A percentile compares a stretch with the other conserved stretches of the same genome.
phyloP scores from a whole-genome alignment of 202 grass and related monocot genomes.

The Setaria viridis region DNA sequence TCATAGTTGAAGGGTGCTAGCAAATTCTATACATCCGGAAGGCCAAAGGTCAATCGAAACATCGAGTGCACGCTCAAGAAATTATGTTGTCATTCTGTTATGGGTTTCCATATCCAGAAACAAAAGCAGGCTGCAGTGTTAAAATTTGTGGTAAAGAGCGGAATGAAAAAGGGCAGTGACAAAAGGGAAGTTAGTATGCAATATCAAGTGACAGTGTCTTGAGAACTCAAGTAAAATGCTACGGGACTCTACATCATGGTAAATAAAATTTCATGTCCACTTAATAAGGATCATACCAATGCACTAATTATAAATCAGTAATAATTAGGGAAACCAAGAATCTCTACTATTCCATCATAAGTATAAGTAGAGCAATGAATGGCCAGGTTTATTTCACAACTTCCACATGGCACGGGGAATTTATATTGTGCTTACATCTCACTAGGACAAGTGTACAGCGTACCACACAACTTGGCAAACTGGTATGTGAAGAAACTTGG shows the following conservation, averaged over 20 bases:
- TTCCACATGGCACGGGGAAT: background rate
- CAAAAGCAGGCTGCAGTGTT: background rate
- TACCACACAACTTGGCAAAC: background rate
- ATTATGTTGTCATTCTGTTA: conserved; percentile 1
- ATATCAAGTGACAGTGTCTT: background rate
- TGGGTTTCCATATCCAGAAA: background rate
- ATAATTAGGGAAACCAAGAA: background rate
- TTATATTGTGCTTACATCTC: background rate
- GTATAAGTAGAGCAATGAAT: background rate
- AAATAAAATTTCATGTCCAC: background rate
- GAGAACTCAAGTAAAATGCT: background rate
- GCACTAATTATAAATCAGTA: no score
- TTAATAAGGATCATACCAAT: background rate
- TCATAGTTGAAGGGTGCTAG: background rate
- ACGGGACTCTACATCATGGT: background rate
- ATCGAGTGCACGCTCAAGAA: background rate
- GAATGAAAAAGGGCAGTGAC: background rate
- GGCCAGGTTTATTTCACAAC: background rate
- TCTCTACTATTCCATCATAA: background rate
- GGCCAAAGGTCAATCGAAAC: background rate
- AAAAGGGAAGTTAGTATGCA: background rate
- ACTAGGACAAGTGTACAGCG: background rate
- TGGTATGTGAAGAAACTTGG: background rate
- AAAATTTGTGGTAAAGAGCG: background rate
- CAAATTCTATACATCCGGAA: background rate